phyloP scores from a whole-genome alignment of 2,329 filamentous ascomycete species.

The Pestalotiopsis sp. region DNA sequence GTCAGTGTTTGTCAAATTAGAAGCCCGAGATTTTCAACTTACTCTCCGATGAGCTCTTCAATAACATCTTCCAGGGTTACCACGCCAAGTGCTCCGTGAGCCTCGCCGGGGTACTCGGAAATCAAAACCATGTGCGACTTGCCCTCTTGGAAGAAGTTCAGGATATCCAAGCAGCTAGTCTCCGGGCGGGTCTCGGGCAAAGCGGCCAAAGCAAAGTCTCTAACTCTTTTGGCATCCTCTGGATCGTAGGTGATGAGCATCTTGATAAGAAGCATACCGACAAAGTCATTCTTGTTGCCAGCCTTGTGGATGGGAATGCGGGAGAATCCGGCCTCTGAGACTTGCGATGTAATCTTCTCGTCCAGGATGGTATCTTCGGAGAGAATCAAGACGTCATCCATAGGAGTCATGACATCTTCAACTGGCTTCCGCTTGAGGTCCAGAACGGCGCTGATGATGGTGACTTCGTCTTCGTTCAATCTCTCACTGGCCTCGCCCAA shows the following conservation, averaged over 20 bases:
- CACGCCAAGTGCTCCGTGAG: slow-evolving; percentile 87
- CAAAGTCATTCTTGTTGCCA: slow-evolving; percentile 82
- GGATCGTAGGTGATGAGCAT: slow-evolving; percentile 99
- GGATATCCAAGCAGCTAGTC: slow-evolving; percentile 95
- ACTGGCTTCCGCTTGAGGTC: slow-evolving; percentile 97
- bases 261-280: slow-evolving; percentile 97
- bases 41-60: slow-evolving; percentile 97
- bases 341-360: slow-evolving; percentile 91
- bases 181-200: slow-evolving; percentile 93
- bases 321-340: slow-evolving; percentile 92
- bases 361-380: slow-evolving; percentile 93
- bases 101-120: slow-evolving; percentile 85
- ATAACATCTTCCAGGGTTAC: slow-evolving; percentile 98
- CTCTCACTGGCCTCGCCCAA: slow-evolving; percentile 85
- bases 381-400: slow-evolving; percentile 96
- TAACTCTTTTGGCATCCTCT: slow-evolving; percentile 83
- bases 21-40: slow-evolving; percentile 40
- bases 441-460: slow-evolving; percentile 95
- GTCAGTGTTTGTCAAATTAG: slow-evolving; percentile 20
- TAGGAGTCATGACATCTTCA: slow-evolving; percentile 96
- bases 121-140: slow-evolving; percentile 99
- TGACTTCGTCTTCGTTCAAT: slow-evolving; percentile 95
- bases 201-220: slow-evolving; percentile 90
- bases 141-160: slow-evolving; percentile 99
- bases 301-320: slow-evolving; percentile 92